Evolutionary conservation across 352 stramenopile species (phyloP).

Genomic region (Phytophthora hibernalis): DNA sequence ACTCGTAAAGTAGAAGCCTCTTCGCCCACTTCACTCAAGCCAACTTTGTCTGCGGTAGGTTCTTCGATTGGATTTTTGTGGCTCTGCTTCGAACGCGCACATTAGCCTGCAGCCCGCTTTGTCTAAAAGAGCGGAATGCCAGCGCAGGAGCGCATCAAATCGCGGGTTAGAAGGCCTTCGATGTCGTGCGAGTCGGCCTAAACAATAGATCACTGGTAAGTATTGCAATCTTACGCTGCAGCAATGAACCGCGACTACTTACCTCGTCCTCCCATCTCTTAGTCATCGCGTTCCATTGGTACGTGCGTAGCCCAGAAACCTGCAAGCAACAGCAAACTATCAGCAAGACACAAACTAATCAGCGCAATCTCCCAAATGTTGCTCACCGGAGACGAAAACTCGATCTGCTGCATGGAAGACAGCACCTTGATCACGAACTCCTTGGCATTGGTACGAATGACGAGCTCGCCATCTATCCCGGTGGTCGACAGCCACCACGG

Average conservation of each 20-base stretch:
- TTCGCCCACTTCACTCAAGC: slow-evolving; percentile 16
- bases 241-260: neutral
- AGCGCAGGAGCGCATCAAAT: slow-evolving; percentile 81
- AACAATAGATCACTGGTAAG: slow-evolving; percentile 13
- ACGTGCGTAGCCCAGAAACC: slow-evolving; percentile 76
- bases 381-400: slow-evolving; percentile 67
- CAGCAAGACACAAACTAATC: neutral
- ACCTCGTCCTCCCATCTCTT: slow-evolving; percentile 85
- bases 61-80: slow-evolving; percentile 1
- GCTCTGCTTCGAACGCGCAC: neutral
- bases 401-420: slow-evolving; percentile 69
- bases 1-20: slow-evolving; percentile 39
- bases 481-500: neutral
- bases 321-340: slow-evolving; percentile 23
- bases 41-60: slow-evolving; percentile 14
- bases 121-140: slow-evolving; percentile 76
- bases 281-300: slow-evolving; percentile 78
- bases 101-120: neutral
- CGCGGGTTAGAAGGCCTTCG: slow-evolving; percentile 79
- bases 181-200: slow-evolving; percentile 81
- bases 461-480: slow-evolving; percentile 44
- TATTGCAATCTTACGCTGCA: neutral
- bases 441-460: slow-evolving; percentile 56
- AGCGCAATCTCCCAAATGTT: neutral
- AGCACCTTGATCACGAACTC: slow-evolving; percentile 74